phyloP scores from a whole-genome alignment of 768 basidiomycete species.

The Lepiota venenata region DNA sequence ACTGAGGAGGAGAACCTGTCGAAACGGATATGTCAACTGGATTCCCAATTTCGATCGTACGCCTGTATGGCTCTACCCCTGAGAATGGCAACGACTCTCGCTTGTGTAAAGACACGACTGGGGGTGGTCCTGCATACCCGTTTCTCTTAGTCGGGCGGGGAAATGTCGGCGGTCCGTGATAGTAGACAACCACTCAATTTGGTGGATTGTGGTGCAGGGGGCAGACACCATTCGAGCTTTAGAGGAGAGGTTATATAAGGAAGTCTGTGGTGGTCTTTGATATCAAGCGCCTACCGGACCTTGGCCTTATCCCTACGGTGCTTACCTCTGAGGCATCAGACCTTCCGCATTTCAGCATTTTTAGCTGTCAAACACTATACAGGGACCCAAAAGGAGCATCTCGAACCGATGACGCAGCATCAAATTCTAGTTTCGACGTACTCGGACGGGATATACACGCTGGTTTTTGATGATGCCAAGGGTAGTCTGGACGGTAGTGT shows the following conservation, averaged over 20 bases:
- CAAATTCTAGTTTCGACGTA: constrained; percentile 65
- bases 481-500: constrained; percentile 41
- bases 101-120: not conserved
- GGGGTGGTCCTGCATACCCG: not conserved
- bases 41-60: not conserved
- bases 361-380: too few relatives aligned
- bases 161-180: constrained; percentile 6
- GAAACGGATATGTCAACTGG: constrained; percentile 3
- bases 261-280: not conserved
- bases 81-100: not conserved
- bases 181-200: not conserved
- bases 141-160: constrained; percentile 1
- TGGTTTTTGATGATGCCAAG: constrained; percentile 55
- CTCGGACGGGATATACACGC: constrained; percentile 57
- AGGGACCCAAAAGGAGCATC: too few relatives aligned
- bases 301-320: not conserved
- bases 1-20: not conserved
- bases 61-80: not conserved
- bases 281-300: constrained; percentile 1
- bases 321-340: too few relatives aligned
- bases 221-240: not conserved
- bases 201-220: constrained; percentile 5
- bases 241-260: constrained; percentile 11
- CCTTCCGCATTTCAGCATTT: too few relatives aligned
- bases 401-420: constrained; percentile 27